Conservation (phyloP, 208 protist genomes). For the Tritrichomonas musculus region DNA sequence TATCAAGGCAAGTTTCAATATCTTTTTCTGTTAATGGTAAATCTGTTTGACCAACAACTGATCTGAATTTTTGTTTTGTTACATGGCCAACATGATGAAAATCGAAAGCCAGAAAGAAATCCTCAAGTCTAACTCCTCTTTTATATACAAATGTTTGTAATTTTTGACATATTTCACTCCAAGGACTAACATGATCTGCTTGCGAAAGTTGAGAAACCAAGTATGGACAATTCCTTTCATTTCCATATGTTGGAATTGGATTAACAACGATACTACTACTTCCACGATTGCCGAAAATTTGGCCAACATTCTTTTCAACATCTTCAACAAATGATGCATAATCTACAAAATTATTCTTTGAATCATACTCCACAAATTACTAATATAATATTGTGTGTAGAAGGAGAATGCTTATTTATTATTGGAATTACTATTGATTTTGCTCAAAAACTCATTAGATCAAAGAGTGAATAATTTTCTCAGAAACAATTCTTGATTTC, state of each 20-base stretch:
- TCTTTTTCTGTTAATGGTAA: background rate
- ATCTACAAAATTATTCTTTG: slow-evolving; percentile 3
- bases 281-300: background rate
- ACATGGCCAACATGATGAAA: background rate
- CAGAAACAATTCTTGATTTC: too few species aligned
- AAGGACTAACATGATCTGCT: background rate
- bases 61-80: background rate
- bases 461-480: too few species aligned
- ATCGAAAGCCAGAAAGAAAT: background rate
- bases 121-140: background rate
- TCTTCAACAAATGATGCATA: background rate
- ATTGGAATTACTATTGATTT: too few species aligned
- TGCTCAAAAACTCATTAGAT: too few species aligned
- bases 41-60: background rate
- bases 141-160: background rate
- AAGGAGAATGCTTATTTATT: too few species aligned
- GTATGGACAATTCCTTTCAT: background rate
- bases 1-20: background rate
- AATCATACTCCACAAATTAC: too few species aligned
- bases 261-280: background rate
- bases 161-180: background rate
- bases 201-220: background rate
- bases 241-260: background rate
- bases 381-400: too few species aligned
- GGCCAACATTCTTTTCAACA: background rate